Percentiles rank a stretch among this genome's conserved stretches.
Evolutionary conservation across 345 rosid genomes (phyloP).

Genomic region (Eucalyptus erythrocorys): DNA sequence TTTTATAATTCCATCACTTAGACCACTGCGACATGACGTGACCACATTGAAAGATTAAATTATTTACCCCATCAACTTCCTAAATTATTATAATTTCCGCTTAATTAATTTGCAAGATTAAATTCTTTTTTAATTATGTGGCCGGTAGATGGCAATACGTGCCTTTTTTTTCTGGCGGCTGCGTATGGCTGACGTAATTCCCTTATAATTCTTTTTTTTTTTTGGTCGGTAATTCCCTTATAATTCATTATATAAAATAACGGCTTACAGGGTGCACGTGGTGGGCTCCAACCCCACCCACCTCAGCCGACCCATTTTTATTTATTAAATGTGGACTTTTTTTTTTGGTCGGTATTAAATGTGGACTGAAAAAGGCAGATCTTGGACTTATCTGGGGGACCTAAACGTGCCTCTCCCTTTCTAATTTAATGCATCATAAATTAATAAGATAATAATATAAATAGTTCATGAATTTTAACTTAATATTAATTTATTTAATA

Average conservation of each 20-base stretch:
- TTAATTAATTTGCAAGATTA: neutral
- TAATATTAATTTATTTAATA: no score
- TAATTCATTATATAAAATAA: neutral
- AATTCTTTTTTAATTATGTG: neutral
- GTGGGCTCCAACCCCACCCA: neutral
- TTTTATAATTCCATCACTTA: neutral
- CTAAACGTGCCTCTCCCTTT: neutral
- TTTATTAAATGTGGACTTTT: neutral
- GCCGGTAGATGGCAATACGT: neutral
- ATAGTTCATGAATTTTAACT: rapidly evolving
- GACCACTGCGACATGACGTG: neutral
- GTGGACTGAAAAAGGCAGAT: neutral
- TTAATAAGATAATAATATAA: no score
- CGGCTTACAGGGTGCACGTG: neutral
- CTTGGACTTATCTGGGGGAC: neutral
- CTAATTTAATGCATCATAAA: no score
- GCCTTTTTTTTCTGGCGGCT: neutral
- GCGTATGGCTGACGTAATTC: neutral
- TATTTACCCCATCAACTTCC: neutral
- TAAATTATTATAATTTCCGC: neutral
- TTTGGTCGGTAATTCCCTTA: neutral
- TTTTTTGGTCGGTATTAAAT: no score
- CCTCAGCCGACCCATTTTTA: neutral
- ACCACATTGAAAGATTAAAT: neutral
- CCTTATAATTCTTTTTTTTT: no score